Conservation (phyloP, 208 protist species). For the Vickermania spadyakhi region DNA sequence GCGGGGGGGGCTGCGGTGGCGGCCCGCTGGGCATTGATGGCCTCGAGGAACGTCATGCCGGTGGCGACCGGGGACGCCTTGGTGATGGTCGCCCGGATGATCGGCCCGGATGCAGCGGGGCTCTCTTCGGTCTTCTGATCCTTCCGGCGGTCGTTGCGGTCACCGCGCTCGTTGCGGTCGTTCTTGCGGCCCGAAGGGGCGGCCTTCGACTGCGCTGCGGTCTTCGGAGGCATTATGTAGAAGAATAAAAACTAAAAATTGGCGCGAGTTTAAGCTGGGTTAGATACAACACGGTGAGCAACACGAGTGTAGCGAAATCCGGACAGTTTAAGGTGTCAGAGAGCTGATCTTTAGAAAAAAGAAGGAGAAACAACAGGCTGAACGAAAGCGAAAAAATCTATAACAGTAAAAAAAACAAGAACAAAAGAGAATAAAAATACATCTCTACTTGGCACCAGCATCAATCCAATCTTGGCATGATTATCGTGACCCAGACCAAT, state of each 20-base stretch:
- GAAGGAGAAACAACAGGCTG: neutral
- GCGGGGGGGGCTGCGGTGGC: conserved; percentile 8
- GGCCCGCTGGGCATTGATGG: conserved; percentile 23
- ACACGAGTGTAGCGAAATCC: too few relatives aligned
- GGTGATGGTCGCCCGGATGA: conserved; percentile 38
- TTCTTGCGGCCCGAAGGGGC: conserved; percentile 13
- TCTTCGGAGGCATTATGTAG: conserved; percentile 13
- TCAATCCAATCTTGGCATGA: neutral
- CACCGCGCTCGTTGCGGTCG: conserved; percentile 5
- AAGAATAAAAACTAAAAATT: neutral
- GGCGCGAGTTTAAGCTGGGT: too few relatives aligned
- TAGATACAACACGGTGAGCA: too few relatives aligned
- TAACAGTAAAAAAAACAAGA: conserved; percentile 13
- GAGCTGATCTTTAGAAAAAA: too few relatives aligned
- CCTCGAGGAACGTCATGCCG: conserved; percentile 62
- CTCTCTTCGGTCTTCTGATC: conserved; percentile 22
- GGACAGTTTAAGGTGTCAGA: too few relatives aligned
- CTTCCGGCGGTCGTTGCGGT: conserved; percentile 13
- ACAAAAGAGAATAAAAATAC: conserved; percentile 9
- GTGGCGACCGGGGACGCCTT: conserved; percentile 40
- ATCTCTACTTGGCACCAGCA: too few relatives aligned
- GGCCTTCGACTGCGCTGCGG: conserved; percentile 5
- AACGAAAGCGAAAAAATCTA: conserved; percentile 6
- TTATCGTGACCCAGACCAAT: conserved; percentile 1
- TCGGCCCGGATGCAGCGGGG: conserved; percentile 8